These are phyloP conservation scores for Stephanodiscus minutulus DNA, from an alignment of 108 stramenopile species.

Conservation along the genomic window DNA sequence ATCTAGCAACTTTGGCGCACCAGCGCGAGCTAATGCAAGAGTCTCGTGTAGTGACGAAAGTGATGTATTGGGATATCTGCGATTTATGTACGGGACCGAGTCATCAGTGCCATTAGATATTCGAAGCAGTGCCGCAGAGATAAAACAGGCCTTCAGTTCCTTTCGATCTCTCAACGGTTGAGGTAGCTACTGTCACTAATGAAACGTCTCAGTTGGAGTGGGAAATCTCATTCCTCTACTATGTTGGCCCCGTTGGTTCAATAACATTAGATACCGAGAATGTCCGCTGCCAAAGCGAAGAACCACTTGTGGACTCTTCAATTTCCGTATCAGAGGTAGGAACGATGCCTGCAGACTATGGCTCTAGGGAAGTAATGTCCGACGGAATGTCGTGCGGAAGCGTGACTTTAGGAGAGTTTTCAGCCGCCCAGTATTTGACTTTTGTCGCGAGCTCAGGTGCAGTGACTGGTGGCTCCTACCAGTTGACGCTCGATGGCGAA, in stretches of 20 bases:
- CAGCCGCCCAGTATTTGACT: conserved; percentile 30
- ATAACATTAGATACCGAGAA: conserved; percentile 27
- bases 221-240: conserved; percentile 26
- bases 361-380: conserved; percentile 18
- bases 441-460: conserved; percentile 16
- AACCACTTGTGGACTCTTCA: conserved; percentile 16
- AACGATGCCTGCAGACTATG: conserved; percentile 30
- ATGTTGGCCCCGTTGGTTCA: conserved; percentile 18
- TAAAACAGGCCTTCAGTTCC: conserved; percentile 20
- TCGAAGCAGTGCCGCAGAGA: conserved; percentile 23
- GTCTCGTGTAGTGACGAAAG: conserved; percentile 34
- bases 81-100: conserved; percentile 33
- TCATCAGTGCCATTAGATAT: conserved; percentile 26
- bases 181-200: conserved; percentile 18
- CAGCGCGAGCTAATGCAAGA: conserved; percentile 16
- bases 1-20: conserved; percentile 26
- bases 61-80: conserved; percentile 27
- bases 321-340: conserved; percentile 10
- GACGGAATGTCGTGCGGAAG: conserved; percentile 34
- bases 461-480: conserved; percentile 34
- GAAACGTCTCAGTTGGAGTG: conserved; percentile 25
- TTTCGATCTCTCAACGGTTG: conserved; percentile 22
- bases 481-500: conserved; percentile 32
- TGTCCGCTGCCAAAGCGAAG: conserved; percentile 43
- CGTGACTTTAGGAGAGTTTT: conserved; percentile 35